These are phyloP conservation scores for Yamadazyma spencermartinsiae DNA, from an alignment of 1,139 yeast genomes.

Conservation along the genomic window DNA sequence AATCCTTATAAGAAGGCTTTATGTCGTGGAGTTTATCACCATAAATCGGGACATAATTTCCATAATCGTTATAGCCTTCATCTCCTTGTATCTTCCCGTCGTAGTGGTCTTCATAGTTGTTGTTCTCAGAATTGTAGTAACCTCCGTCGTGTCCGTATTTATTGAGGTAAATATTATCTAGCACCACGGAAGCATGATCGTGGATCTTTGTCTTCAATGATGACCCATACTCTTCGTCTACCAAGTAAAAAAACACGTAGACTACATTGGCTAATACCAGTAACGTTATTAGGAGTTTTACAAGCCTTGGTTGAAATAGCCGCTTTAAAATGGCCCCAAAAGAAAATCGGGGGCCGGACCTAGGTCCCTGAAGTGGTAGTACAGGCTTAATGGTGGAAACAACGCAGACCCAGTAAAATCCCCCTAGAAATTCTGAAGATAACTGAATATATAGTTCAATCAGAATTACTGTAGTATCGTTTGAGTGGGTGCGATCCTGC, in stretches of 20 bases:
- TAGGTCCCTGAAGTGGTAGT: slow-evolving; percentile 8
- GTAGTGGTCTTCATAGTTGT: no score
- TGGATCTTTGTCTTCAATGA: slow-evolving; percentile 14
- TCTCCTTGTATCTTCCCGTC: no score
- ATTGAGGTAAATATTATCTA: slow-evolving; percentile 12
- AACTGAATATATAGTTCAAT: no score
- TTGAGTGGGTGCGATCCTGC: no score
- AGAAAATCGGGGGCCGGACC: slow-evolving; percentile 1
- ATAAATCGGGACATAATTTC: not conserved
- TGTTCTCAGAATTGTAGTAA: no score
- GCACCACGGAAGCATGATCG: slow-evolving; percentile 16
- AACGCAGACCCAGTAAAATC: not conserved
- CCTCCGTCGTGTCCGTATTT: slow-evolving; percentile 1
- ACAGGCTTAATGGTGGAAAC: slow-evolving; percentile 6
- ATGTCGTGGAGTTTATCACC: no score
- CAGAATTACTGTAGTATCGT: no score
- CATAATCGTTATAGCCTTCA: no score
- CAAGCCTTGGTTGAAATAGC: slow-evolving; percentile 17
- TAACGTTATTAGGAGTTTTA: slow-evolving; percentile 21
- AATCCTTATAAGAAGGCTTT: no score
- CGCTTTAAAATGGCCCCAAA: slow-evolving; percentile 15
- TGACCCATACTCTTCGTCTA: slow-evolving; percentile 18
- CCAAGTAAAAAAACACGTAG: slow-evolving; percentile 19
- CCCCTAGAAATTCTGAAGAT: no score
- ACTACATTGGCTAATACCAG: slow-evolving; percentile 22